Percentiles rank a stretch among this genome's conserved stretches.
Evolutionary conservation across 805 yeast species (phyloP).

Genomic region (Wickerhamomyces kurtzmanii): DNA sequence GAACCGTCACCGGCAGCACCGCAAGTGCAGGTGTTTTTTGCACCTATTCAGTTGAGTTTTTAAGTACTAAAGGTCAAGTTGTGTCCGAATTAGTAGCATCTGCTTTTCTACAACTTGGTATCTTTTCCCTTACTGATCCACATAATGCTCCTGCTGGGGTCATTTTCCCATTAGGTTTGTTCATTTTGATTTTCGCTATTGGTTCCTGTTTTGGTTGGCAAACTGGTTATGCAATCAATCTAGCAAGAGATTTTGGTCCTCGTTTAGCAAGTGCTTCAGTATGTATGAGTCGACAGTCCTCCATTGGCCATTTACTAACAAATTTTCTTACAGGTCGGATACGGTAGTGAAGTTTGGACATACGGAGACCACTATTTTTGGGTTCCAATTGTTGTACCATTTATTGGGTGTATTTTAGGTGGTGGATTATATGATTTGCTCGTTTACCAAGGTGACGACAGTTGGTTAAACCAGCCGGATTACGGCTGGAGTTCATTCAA

Average conservation of each 20-base stretch:
- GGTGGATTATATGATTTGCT: slow-evolving; percentile 41
- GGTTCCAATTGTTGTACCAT: slow-evolving; percentile 44
- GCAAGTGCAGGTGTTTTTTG: slow-evolving; percentile 35
- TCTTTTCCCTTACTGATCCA: slow-evolving; percentile 42
- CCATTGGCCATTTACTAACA: no score
- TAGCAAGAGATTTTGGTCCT: slow-evolving; percentile 48
- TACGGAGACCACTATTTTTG: slow-evolving; percentile 35
- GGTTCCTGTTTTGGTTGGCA: slow-evolving; percentile 41
- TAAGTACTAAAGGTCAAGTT: slow-evolving; percentile 33
- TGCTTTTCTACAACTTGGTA: slow-evolving; percentile 32
- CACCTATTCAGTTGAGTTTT: slow-evolving; percentile 31
- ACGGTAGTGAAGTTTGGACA: slow-evolving; percentile 28
- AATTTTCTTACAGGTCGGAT: no score
- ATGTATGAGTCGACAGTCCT: no score
- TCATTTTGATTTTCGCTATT: slow-evolving; percentile 31
- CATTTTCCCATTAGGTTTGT: slow-evolving; percentile 36
- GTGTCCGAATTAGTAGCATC: slow-evolving; percentile 36
- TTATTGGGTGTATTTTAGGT: slow-evolving; percentile 36
- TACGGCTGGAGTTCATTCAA: no score
- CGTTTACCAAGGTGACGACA: slow-evolving; percentile 40
- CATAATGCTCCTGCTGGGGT: slow-evolving; percentile 35
- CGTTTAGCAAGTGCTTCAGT: slow-evolving; percentile 35
- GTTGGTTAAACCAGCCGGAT: slow-evolving; percentile 37
- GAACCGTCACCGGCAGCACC: slow-evolving; percentile 16
- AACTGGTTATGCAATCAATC: slow-evolving; percentile 46